These are phyloP conservation scores for Wickerhamiella pararugosa DNA, from an alignment of 1,139 yeast genomes.

Conservation along the genomic window DNA sequence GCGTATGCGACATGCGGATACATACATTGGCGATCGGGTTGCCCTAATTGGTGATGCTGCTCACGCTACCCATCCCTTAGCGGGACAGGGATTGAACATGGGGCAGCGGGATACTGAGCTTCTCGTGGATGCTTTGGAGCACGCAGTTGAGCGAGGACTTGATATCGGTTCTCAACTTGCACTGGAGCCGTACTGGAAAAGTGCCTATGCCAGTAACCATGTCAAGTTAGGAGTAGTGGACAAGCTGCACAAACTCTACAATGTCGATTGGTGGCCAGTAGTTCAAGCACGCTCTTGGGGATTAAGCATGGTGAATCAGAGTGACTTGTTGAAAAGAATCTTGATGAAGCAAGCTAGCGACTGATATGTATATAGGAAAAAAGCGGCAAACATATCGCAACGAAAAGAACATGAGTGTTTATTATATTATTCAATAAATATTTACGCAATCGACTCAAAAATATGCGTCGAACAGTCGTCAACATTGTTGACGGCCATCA, in stretches of 20 bases:
- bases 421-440: background rate
- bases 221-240: conserved; percentile 77
- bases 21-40: conserved; percentile 66
- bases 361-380: background rate
- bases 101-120: conserved; percentile 89
- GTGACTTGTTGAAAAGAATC: conserved; percentile 46
- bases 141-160: conserved; percentile 59
- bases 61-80: conserved; percentile 91
- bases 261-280: conserved; percentile 57
- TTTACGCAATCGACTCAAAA: conserved; percentile 32
- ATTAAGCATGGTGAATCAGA: conserved; percentile 45
- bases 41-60: conserved; percentile 98
- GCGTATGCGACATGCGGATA: conserved; percentile 78
- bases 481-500: conserved; percentile 71
- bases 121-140: conserved; percentile 52
- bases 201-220: conserved; percentile 68
- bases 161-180: conserved; percentile 80
- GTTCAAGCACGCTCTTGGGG: conserved; percentile 69
- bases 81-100: conserved; percentile 97
- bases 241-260: conserved; percentile 75
- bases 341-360: conserved; percentile 28
- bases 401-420: background rate
- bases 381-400: background rate
- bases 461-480: conserved; percentile 66
- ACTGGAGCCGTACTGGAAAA: conserved; percentile 73